phyloP scores from a whole-genome alignment of 2,329 filamentous ascomycete species.

The Phialocephala subalpina region DNA sequence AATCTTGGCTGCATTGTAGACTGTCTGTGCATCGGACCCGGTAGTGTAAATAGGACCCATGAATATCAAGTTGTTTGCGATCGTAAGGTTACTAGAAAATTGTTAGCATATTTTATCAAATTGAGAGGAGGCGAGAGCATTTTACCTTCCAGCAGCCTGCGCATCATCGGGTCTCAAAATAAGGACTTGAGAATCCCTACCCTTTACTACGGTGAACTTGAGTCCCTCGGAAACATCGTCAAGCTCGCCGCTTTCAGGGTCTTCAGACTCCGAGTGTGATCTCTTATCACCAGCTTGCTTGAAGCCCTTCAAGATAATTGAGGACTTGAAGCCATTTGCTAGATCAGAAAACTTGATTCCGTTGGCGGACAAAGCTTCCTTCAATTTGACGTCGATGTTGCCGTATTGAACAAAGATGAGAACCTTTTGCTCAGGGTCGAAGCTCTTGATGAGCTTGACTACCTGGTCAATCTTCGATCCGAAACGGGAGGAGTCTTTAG shows the following conservation, averaged over 20 bases:
- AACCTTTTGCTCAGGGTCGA: slow-evolving; percentile 38
- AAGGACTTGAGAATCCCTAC: slow-evolving; percentile 48
- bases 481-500: slow-evolving; percentile 36
- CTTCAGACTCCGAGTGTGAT: too few relatives aligned
- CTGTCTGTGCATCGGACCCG: slow-evolving; percentile 51
- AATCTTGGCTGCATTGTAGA: slow-evolving; percentile 64
- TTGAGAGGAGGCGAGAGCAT: background rate
- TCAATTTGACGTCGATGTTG: background rate
- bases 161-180: slow-evolving; percentile 64
- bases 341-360: slow-evolving; percentile 19
- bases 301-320: background rate
- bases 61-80: slow-evolving; percentile 72
- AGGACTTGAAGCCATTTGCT: background rate
- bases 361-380: background rate
- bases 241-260: too few relatives aligned
- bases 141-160: slow-evolving; percentile 66
- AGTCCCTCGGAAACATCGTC: background rate
- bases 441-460: slow-evolving; percentile 50
- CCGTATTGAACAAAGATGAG: slow-evolving; percentile 5
- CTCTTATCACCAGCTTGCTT: background rate
- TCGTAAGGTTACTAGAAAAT: slow-evolving; percentile 59
- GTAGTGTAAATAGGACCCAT: slow-evolving; percentile 59
- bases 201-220: background rate
- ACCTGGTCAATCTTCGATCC: slow-evolving; percentile 58
- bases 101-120: background rate